Base-by-base conservation (phyloP, 345 rosid genomes). In the Corymbia maculata region DNA sequence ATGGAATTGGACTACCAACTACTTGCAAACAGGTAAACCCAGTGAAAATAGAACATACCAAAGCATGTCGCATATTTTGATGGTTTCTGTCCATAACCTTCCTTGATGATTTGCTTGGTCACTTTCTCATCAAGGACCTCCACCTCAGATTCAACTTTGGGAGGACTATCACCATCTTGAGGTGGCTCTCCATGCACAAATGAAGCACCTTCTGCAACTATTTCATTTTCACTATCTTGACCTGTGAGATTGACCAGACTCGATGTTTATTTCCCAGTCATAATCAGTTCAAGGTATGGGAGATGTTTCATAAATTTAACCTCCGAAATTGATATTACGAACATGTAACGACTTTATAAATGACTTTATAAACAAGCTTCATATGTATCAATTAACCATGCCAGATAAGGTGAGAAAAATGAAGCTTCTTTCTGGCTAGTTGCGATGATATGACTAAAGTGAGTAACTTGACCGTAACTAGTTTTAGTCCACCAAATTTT, bases 31-130 rank as follows among this genome's bases (percentile, higher is more conserved):
- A 75, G 84, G 49, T 19, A 49, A 51, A 36, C 44, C 32, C 85
- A 75, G 4, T 12, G n/a, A 70, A 22, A 45, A 28, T 47, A 88
- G 70, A 10, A 86, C 75, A 28, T 91, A 97, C 98, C 92, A 90
- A 97, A 97, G 93, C 98, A 97, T 19, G 99, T 96, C 4, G 99
- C 92, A 89, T 97, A 96, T 90, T 96, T 96, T 87, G 99, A 89
- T 52, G 99, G 98, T 86, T 94, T 97, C 88, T 94, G 96, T 87
- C 98, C 99, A 85, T 95, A 96, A 49, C 99, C 98, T 91, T 96
- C 99, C 93, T 95, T 95, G 12, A 96, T 93, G 89, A 96, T 95
- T 91, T 96, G 98, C 92, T 96, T 97, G 26, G 93, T 94, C 88
- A 97, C 99, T 93, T 96, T 96, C 89, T 95, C 99, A 88, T 94